A percentile compares a stretch with the other conserved stretches of the same genome.
Conservation (phyloP, 495 filamentous ascomycete species). For the Pyrenula massariospora region DNA sequence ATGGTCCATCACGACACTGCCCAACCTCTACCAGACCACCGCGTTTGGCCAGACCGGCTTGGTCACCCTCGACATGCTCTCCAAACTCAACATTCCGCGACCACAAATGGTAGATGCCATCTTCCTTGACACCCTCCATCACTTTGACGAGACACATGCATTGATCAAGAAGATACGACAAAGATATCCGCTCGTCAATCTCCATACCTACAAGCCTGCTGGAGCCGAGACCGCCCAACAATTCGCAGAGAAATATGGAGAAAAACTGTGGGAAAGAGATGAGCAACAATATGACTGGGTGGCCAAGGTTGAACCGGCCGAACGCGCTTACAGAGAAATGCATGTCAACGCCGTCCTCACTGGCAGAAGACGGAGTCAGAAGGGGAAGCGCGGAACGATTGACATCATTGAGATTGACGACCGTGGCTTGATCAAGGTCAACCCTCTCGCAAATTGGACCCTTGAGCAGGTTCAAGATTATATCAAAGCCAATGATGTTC, state of each 20-base stretch:
- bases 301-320: constrained; percentile 93
- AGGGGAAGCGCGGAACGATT: constrained; percentile 80
- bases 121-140: constrained; percentile 94
- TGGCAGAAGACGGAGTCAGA: constrained; percentile 86
- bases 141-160: constrained; percentile 81
- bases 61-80: constrained; percentile 89
- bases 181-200: constrained; percentile 61
- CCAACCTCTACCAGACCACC: constrained; percentile 90
- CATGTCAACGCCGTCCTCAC: constrained; percentile 88
- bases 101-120: constrained; percentile 70
- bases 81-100: constrained; percentile 62
- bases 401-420: constrained; percentile 89
- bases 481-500: constrained; percentile 72
- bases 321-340: constrained; percentile 81
- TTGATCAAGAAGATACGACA: constrained; percentile 69
- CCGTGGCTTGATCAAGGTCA: constrained; percentile 89
- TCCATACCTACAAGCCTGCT: constrained; percentile 84
- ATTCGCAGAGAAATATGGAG: constrained; percentile 72
- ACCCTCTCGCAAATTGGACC: constrained; percentile 94
- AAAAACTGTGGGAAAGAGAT: constrained; percentile 74
- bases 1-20: constrained; percentile 86
- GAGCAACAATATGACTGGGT: constrained; percentile 90
- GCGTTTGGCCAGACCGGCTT: constrained; percentile 92
- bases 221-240: constrained; percentile 56
- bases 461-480: constrained; percentile 85